These are phyloP conservation scores for Scedosporium boydii DNA, from an alignment of 2,329 filamentous ascomycete genomes.

Conservation along the genomic window DNA sequence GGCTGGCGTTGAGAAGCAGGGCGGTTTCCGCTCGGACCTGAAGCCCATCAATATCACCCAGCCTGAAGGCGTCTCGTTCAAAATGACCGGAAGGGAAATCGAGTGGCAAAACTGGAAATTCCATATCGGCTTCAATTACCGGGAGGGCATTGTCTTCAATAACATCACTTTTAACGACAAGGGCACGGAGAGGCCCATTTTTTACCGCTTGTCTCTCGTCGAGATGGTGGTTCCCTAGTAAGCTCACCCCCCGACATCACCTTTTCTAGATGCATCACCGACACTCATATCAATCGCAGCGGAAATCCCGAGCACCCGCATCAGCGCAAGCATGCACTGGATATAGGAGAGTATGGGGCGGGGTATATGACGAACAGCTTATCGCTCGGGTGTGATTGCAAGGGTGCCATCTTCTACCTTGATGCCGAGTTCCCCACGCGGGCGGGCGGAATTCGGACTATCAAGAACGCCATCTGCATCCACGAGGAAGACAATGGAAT, in stretches of 20 bases:
- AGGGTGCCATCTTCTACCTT: constrained; percentile 84
- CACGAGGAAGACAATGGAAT: constrained; percentile 91
- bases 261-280: neutral
- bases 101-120: constrained; percentile 92
- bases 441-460: constrained; percentile 63
- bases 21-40: constrained; percentile 67
- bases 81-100: constrained; percentile 61
- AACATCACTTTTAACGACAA: constrained; percentile 88
- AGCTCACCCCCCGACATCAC: constrained; percentile 12
- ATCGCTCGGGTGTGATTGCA: constrained; percentile 73
- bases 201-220: constrained; percentile 80
- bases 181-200: constrained; percentile 64
- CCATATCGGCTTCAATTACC: constrained; percentile 91
- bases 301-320: constrained; percentile 73
- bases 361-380: constrained; percentile 79
- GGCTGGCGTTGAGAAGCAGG: constrained; percentile 59
- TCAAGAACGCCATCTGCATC: constrained; percentile 93
- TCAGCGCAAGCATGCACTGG: constrained; percentile 73
- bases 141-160: constrained; percentile 81
- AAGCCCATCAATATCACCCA: constrained; percentile 86
- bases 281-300: constrained; percentile 15
- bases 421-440: constrained; percentile 77
- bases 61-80: constrained; percentile 82
- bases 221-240: constrained; percentile 90
- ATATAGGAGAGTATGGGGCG: constrained; percentile 71